Base-by-base conservation (phyloP, 768 basidiomycete species). In the Kwoniella newhampshirensis region DNA sequence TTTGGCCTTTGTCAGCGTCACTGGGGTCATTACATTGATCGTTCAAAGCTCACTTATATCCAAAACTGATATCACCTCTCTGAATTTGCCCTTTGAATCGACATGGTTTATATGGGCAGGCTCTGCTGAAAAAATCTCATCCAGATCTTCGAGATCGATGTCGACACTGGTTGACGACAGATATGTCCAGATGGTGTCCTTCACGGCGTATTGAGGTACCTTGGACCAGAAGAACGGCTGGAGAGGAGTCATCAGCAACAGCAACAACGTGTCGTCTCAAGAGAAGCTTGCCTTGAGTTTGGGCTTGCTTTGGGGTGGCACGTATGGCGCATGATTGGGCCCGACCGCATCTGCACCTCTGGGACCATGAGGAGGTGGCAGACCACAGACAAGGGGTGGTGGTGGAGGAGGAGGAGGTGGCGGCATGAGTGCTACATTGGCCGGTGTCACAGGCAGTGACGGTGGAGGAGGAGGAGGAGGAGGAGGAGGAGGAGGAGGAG, bases 171-270 rank as follows among this genome's bases (percentile, higher is more conserved):
- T 1, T 0, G 71, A n/a, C 3, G 77, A 66, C 9, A 83, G 58
- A 26, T 88, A 86, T 48, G 79, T 80, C 89, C 90, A 97, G 9
- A 97, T 81, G 1, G 87, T 87, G 6, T 81, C 66, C 2, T 64
- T 59, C 3, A 81, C 63, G 4, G 77, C 69, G 6, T 79, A 63
- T 12, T 70, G 72, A n/a, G 81, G 77, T 4, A 92, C 60, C 65
- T 94, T 93, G 62, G 85, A 87, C 91, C 92, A 94, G 74, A 91
- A 91, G 79, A 96, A 91, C 1, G 92, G 88, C 74, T 87, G 46
- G 1, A 11, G 0, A 30, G 52, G 8, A 28, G n/a, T n/a, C n/a
- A n/a, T n/a, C n/a, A n/a, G n/a, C n/a, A n/a, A n/a, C n/a, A 20
- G 23, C 9, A 35, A 30, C 45, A 55, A 39, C 39, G 8, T 13